Conservation (phyloP, 2,329 filamentous ascomycete genomes). For the Cercospora citrullina region DNA sequence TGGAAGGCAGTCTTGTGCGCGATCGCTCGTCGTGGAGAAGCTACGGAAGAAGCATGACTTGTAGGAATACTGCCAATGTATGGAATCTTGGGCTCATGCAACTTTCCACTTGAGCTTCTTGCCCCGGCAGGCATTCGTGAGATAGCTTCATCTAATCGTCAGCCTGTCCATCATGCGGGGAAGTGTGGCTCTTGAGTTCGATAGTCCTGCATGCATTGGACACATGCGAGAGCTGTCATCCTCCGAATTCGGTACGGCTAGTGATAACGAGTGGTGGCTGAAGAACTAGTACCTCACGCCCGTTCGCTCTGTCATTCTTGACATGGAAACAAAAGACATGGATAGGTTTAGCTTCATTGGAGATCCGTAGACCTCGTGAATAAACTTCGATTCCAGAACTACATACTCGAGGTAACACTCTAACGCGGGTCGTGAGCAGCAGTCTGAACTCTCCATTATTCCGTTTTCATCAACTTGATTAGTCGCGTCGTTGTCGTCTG, state of each 20-base stretch:
- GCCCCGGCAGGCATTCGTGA: no score
- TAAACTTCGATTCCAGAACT: constrained; percentile 20
- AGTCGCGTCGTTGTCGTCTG: background rate
- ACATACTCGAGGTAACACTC: constrained; percentile 13
- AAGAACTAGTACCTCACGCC: background rate
- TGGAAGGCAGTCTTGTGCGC: background rate
- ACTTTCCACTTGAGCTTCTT: no score
- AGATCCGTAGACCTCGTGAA: constrained; percentile 29
- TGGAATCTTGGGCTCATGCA: no score
- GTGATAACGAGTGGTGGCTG: background rate
- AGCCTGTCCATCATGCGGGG: background rate
- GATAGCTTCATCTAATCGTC: no score
- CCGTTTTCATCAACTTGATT: background rate
- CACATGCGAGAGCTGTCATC: background rate
- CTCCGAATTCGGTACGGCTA: background rate
- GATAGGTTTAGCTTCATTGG: background rate
- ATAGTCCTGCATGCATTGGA: background rate
- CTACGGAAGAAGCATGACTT: no score
- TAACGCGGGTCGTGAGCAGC: background rate
- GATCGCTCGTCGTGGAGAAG: no score
- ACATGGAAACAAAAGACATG: background rate
- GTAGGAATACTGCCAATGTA: no score
- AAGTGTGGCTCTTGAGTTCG: background rate
- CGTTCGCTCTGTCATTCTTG: background rate
- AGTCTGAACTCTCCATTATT: background rate